Evolutionary conservation across 495 filamentous ascomycete genomes (phyloP).

Genomic region (Talaromyces stipitatus): DNA sequence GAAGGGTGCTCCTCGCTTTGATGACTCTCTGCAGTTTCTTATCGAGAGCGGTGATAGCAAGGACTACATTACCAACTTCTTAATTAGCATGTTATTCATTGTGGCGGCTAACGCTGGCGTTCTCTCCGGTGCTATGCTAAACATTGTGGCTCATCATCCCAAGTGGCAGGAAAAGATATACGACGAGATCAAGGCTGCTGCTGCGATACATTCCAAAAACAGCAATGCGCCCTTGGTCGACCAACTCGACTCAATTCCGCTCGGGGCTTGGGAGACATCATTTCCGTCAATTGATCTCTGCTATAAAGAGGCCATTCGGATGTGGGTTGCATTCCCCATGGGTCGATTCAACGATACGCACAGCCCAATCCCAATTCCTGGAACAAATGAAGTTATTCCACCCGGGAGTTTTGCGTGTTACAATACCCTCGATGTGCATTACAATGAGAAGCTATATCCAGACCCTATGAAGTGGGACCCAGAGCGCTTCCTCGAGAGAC

Average conservation of each 20-base stretch:
- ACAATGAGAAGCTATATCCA: slow-evolving; percentile 32
- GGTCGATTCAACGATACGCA: slow-evolving; percentile 22
- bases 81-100: slow-evolving; percentile 21
- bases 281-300: slow-evolving; percentile 38
- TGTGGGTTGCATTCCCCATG: slow-evolving; percentile 12
- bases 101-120: slow-evolving; percentile 38
- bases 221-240: slow-evolving; percentile 24
- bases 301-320: slow-evolving; percentile 35
- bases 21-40: slow-evolving; percentile 39
- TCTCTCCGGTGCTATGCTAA: slow-evolving; percentile 31
- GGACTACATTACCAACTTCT: slow-evolving; percentile 19
- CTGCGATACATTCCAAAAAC: slow-evolving; percentile 22
- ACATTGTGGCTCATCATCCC: slow-evolving; percentile 26
- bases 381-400: slow-evolving; percentile 35
- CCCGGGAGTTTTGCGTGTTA: slow-evolving; percentile 27
- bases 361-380: slow-evolving; percentile 24
- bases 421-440: slow-evolving; percentile 21
- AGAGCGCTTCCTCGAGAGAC: slow-evolving; percentile 28
- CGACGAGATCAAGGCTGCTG: slow-evolving; percentile 30
- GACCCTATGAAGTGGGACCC: slow-evolving; percentile 38
- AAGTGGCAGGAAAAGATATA: slow-evolving; percentile 31
- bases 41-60: slow-evolving; percentile 30
- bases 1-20: slow-evolving; percentile 19
- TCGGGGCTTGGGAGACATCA: slow-evolving; percentile 38
- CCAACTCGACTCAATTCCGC: slow-evolving; percentile 24